These are phyloP conservation scores for Nakaseomyces bracarensis DNA, from an alignment of 1,139 yeast genomes.

Conservation along the genomic window DNA sequence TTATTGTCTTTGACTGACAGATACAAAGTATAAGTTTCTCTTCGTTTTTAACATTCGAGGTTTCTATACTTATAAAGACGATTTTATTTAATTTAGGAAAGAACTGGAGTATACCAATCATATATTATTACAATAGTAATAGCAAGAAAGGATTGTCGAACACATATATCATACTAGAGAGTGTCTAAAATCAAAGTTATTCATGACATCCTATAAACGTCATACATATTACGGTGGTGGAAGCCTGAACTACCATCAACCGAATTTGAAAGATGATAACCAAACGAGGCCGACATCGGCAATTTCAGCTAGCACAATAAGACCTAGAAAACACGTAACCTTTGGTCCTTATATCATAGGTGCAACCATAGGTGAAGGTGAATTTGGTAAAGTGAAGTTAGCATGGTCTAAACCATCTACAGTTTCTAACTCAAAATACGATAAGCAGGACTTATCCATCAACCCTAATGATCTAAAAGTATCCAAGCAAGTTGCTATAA, in stretches of 20 bases:
- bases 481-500: conserved; percentile 88
- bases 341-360: conserved; percentile 87
- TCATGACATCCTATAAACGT: conserved; percentile 11
- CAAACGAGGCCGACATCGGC: conserved; percentile 3
- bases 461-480: conserved; percentile 10
- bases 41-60: too few relatives aligned
- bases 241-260: conserved; percentile 5
- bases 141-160: too few relatives aligned
- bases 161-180: too few relatives aligned
- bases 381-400: conserved; percentile 90
- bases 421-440: conserved; percentile 4
- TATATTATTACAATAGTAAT: too few relatives aligned
- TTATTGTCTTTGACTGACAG: too few relatives aligned
- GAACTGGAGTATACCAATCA: too few relatives aligned
- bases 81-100: too few relatives aligned
- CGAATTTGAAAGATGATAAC: conserved; percentile 10
- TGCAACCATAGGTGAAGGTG: conserved; percentile 93
- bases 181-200: not conserved
- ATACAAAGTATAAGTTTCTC: too few relatives aligned
- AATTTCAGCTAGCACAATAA: conserved; percentile 1
- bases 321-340: conserved; percentile 37
- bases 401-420: conserved; percentile 58
- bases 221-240: conserved; percentile 25
- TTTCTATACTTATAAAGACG: too few relatives aligned
- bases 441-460: conserved; percentile 1